phyloP scores from a whole-genome alignment of 192 early-diverging fungal species.

The Lunasporangiospora selenospora region DNA sequence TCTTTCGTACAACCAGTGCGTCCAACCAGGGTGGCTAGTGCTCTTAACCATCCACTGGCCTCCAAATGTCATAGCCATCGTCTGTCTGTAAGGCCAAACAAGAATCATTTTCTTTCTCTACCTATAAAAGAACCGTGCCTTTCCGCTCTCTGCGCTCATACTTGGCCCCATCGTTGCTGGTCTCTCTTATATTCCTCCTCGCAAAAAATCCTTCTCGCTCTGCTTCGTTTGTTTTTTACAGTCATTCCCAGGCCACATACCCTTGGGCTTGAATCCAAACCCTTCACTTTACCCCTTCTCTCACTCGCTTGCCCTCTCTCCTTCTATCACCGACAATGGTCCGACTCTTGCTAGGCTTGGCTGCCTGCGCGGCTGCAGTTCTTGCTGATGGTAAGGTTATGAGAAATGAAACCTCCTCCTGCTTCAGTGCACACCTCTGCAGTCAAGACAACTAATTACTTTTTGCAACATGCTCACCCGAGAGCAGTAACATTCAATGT shows the following conservation, averaged over 20 bases:
- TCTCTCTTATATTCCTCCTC: constrained; percentile 6
- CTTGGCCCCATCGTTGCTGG: neutral
- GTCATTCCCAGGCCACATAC: neutral
- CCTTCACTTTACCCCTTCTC: neutral
- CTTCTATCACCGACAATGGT: constrained; percentile 19
- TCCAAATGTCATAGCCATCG: no score
- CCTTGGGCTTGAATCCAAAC: neutral
- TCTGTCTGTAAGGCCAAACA: no score
- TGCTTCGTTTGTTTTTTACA: neutral
- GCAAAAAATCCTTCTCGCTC: neutral
- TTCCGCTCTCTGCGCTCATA: no score
- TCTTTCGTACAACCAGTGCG: no score
- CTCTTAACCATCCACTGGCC: no score
- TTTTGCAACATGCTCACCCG: no score
- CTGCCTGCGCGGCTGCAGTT: constrained; percentile 31
- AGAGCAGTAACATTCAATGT: constrained; percentile 48
- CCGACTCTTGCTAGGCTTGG: constrained; percentile 34
- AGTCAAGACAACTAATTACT: no score
- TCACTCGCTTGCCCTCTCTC: neutral
- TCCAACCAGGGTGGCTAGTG: no score
- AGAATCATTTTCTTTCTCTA: no score
- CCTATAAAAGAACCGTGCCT: no score
- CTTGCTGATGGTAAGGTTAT: constrained; percentile 36
- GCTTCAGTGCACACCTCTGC: no score
- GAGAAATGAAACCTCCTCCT: no score